Base-by-base conservation (phyloP, 176 grass and related monocot species). In the Ensete ventricosum region DNA sequence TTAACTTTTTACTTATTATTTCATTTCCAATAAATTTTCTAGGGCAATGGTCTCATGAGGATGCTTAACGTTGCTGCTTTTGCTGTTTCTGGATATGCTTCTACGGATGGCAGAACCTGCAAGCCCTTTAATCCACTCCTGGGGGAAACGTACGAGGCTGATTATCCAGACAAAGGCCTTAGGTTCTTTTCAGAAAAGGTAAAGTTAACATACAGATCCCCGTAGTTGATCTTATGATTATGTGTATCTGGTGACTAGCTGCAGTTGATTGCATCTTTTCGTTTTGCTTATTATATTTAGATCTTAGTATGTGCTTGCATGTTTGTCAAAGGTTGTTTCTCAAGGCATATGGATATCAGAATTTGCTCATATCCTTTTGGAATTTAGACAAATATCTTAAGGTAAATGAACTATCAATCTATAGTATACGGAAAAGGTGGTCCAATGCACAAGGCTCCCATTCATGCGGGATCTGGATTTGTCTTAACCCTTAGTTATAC, bases 161-260 rank as follows among this genome's bases (percentile, higher is more conserved):
- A 99, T 76, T 95, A 89, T 80, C 91, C 91, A 76, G 96, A 99
- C 71, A 99, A 89, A 82, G 96, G 96, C 81, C 84, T 99, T 67
- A 88, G 88, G 1, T 99, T 99, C 87, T 91, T 99, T 81, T 99
- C 96, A 63, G 96, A 99, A 88, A 99, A 99, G 86, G 96, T 95
- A 72, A 73, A 27, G 13, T 63, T 59, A 43, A 43, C 34, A 43
- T 43, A 6, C 34, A 43, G 34, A 43, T 43, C 34, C 34, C 34
- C 0, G 34, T 43, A 43, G 48, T 14, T 70, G 67, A 17, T 50
- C 34, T 21, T 20, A 51, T 50, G 17, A 70, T n/a, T 50, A 70
- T 13, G 1, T 65, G 19, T 26, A 65, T 65, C 9, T 25, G 12
- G 1, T 65, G 63, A 51, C 14, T 11, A 21, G 14, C 8, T 65